Evolutionary conservation across 2,329 filamentous ascomycete genomes (phyloP).

Genomic region (Talaromyces sp.): DNA sequence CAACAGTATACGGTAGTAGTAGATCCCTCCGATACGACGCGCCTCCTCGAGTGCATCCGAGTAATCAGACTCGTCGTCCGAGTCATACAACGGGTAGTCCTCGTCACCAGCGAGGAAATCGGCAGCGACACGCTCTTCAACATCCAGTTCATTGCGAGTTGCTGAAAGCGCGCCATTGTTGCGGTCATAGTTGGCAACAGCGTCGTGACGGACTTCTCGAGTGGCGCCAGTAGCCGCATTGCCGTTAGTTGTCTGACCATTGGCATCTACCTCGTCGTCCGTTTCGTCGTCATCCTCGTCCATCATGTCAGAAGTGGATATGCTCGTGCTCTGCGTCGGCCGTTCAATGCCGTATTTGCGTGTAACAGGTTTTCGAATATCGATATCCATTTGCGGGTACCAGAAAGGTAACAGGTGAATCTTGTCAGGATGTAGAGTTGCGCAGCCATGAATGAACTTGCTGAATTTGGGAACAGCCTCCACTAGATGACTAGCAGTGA

Average conservation of each 20-base stretch:
- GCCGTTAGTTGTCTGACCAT: neutral
- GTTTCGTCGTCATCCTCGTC: conserved; percentile 66
- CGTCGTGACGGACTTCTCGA: neutral
- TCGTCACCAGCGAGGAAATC: conserved; percentile 56
- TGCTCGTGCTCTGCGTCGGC: conserved; percentile 66
- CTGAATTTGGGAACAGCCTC: conserved; percentile 99
- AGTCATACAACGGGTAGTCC: conserved; percentile 86
- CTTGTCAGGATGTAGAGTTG: conserved; percentile 75
- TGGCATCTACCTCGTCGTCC: conserved; percentile 54
- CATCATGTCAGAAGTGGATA: conserved; percentile 71
- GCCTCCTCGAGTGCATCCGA: conserved; percentile 73
- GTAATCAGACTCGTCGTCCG: conserved; percentile 73
- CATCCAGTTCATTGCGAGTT: conserved; percentile 55
- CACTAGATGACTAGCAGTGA: conserved; percentile 88
- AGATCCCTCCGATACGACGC: conserved; percentile 67
- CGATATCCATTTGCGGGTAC: conserved; percentile 97
- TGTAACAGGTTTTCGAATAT: conserved; percentile 87
- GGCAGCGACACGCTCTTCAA: conserved; percentile 75
- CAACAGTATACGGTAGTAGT: conserved; percentile 62
- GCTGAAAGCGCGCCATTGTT: conserved; percentile 45
- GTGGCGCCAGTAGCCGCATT: conserved; percentile 7
- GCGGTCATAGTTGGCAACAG: conserved; percentile 1
- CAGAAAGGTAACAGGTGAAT: conserved; percentile 93
- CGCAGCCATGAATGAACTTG: conserved; percentile 96
- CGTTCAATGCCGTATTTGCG: conserved; percentile 89